Conservation (phyloP, 805 yeast genomes). For the Candida manassasensis region DNA sequence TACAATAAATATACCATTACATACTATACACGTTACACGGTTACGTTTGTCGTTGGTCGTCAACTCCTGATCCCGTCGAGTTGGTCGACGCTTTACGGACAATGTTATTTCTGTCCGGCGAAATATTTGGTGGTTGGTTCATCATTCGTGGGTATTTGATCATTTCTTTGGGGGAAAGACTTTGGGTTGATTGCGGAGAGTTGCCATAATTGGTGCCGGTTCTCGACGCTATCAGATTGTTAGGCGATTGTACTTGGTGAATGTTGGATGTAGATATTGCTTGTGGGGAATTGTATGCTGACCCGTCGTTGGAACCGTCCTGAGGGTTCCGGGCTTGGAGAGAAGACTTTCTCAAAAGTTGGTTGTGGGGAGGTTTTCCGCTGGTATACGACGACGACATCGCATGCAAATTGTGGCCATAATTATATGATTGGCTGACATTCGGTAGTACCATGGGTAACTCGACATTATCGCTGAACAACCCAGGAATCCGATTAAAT, state of each 20-base stretch:
- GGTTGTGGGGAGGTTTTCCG: constrained; percentile 3
- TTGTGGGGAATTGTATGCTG: constrained; percentile 17
- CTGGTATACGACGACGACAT: neutral
- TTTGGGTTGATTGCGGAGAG: constrained; percentile 25
- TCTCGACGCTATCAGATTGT: constrained; percentile 11
- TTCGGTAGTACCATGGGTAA: constrained; percentile 34
- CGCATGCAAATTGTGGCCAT: neutral
- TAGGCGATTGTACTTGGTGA: constrained; percentile 4
- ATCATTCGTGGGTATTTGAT: constrained; percentile 16
- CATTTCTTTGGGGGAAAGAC: constrained; percentile 27
- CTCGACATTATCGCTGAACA: constrained; percentile 38
- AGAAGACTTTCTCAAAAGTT: neutral
- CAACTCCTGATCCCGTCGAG: neutral
- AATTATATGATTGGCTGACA: constrained; percentile 10
- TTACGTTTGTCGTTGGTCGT: neutral
- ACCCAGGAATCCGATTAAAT: constrained; percentile 70
- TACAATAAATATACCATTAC: too few relatives aligned
- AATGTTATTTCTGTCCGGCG: constrained; percentile 1
- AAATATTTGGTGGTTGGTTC: neutral
- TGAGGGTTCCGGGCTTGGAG: neutral
- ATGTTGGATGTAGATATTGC: constrained; percentile 12
- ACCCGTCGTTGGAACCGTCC: constrained; percentile 3
- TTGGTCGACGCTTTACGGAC: neutral
- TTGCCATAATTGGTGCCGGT: constrained; percentile 16
- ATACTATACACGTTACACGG: neutral